phyloP scores from a whole-genome alignment of 306 rosid species.

The Pyrus bretschneideri region DNA sequence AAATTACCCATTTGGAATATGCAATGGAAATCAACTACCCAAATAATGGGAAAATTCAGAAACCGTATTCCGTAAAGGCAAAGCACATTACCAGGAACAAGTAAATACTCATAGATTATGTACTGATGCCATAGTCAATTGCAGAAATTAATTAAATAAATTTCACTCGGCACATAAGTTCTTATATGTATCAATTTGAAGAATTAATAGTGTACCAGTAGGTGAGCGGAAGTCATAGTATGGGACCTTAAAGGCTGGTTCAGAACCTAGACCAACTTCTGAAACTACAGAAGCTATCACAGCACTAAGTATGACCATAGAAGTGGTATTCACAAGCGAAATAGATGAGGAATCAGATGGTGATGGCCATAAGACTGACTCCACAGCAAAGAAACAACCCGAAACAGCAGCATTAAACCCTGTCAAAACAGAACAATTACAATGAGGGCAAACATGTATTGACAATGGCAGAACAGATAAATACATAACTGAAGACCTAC shows the following conservation, averaged over 20 bases:
- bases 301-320: slow-evolving; percentile 90
- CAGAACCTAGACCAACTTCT: slow-evolving; percentile 75
- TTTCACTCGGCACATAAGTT: background rate
- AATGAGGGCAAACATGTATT: background rate
- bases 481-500: slow-evolving; percentile 13
- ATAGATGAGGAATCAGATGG: slow-evolving; percentile 47
- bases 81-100: background rate
- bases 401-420: slow-evolving; percentile 97
- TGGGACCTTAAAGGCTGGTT: slow-evolving; percentile 86
- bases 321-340: slow-evolving; percentile 73
- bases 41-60: background rate
- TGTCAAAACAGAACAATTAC: slow-evolving; percentile 16
- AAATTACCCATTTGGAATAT: background rate
- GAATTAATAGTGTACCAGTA: slow-evolving; percentile 44
- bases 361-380: slow-evolving; percentile 88
- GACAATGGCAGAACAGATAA: background rate
- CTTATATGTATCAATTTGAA: background rate
- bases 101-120: background rate
- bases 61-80: background rate
- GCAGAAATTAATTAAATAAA: background rate
- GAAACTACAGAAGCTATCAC: slow-evolving; percentile 85
- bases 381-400: slow-evolving; percentile 87
- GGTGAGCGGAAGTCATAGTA: slow-evolving; percentile 83
- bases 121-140: background rate
- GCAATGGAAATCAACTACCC: background rate